Conservation (phyloP, 345 rosid genomes). For the Eucalyptus globulus region DNA sequence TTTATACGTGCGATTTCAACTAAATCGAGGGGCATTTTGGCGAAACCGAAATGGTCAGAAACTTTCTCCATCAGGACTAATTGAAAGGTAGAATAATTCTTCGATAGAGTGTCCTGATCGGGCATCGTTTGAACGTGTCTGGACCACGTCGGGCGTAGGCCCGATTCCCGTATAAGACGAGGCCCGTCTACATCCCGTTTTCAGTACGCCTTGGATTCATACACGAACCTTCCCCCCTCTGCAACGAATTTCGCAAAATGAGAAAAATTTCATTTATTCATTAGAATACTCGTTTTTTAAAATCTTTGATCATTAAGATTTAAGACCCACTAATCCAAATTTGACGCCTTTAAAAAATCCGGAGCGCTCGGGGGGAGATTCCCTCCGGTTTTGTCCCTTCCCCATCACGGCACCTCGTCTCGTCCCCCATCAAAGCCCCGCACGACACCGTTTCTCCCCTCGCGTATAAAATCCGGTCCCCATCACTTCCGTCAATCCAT, state of each 20-base stretch:
- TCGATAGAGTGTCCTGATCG: not conserved
- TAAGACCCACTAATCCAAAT: too few relatives aligned
- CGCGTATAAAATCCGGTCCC: not conserved
- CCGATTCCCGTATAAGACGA: not conserved
- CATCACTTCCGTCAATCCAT: not conserved
- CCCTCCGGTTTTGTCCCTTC: not conserved
- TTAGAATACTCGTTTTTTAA: too few relatives aligned
- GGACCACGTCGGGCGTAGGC: not conserved
- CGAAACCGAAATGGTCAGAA: not conserved
- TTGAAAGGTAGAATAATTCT: not conserved
- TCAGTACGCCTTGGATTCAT: too few relatives aligned
- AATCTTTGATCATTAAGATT: fast-evolving
- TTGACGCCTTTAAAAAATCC: too few relatives aligned
- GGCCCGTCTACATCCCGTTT: not conserved
- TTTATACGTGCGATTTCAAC: not conserved
- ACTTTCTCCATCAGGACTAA: not conserved
- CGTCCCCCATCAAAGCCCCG: not conserved
- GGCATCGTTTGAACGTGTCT: not conserved
- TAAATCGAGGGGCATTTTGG: not conserved
- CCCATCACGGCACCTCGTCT: not conserved
- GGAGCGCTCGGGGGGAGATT: too few relatives aligned
- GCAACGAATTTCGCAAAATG: not conserved
- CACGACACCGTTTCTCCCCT: not conserved
- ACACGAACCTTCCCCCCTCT: too few relatives aligned
- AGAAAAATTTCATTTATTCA: fast-evolving